Conservation (phyloP, 768 basidiomycete species). For the Mycena filopes region DNA sequence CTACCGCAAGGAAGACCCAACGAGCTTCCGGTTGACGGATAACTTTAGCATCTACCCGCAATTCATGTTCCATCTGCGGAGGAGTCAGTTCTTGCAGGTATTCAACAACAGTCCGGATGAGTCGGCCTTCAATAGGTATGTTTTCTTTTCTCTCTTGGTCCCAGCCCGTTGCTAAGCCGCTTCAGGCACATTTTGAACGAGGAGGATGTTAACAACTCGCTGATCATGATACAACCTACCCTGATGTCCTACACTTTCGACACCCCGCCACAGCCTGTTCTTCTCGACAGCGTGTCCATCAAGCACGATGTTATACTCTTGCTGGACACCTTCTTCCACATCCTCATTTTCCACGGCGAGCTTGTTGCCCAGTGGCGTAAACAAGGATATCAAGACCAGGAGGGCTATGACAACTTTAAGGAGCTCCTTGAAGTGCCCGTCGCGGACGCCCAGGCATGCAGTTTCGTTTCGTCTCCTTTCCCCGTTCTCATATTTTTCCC, state of each 20-base stretch:
- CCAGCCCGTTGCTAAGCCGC: slow-evolving; percentile 7
- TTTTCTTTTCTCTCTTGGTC: slow-evolving; percentile 12
- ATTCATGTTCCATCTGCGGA: slow-evolving; percentile 99
- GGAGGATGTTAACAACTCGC: slow-evolving; percentile 98
- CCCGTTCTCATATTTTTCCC: slow-evolving; percentile 1
- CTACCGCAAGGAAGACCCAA: slow-evolving; percentile 97
- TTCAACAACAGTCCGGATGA: slow-evolving; percentile 99
- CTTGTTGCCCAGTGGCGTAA: slow-evolving; percentile 98
- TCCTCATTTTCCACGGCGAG: slow-evolving; percentile 99
- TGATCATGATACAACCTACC: slow-evolving; percentile 99
- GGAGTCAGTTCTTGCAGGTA: slow-evolving; percentile 98
- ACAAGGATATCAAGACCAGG: slow-evolving; percentile 97
- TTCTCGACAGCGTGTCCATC: slow-evolving; percentile 97
- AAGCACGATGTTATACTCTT: slow-evolving; percentile 96
- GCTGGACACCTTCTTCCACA: slow-evolving; percentile 99
- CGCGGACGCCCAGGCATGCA: slow-evolving; percentile 83
- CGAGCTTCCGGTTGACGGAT: slow-evolving; percentile 90
- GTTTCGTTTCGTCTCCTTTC: not conserved
- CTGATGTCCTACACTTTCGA: slow-evolving; percentile 99
- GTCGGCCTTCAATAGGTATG: slow-evolving; percentile 95
- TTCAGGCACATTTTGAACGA: slow-evolving; percentile 91
- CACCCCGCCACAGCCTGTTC: slow-evolving; percentile 88
- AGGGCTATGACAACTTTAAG: slow-evolving; percentile 98
- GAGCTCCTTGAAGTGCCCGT: slow-evolving; percentile 89
- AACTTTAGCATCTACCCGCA: slow-evolving; percentile 99